These are phyloP conservation scores for Fistulinella cinereoalba DNA, from an alignment of 1,284 basidiomycete genomes.

Conservation along the genomic window DNA sequence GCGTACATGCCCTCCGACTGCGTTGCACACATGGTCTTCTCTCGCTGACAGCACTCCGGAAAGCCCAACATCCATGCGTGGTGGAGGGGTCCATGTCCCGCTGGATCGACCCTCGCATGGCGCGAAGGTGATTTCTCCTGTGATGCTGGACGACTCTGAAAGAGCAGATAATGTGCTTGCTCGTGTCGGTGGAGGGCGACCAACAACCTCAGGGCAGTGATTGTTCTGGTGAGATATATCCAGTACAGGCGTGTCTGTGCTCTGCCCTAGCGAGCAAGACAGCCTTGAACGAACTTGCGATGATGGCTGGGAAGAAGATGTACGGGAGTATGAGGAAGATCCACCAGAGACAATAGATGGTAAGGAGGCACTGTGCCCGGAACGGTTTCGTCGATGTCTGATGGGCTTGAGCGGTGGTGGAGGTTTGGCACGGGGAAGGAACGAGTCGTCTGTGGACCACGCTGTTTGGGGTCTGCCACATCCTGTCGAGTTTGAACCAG, in stretches of 20 bases:
- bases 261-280: neutral
- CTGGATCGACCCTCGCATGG: neutral
- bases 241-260: neutral
- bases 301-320: neutral
- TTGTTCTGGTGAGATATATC: neutral
- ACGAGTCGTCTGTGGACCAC: conserved; percentile 19
- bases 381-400: conserved; percentile 11
- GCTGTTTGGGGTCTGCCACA: neutral
- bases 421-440: conserved; percentile 22
- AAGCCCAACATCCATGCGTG: conserved; percentile 12
- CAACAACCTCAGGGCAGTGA: neutral
- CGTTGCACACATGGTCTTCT: neutral
- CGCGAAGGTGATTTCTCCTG: neutral
- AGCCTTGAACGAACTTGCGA: neutral
- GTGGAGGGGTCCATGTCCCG: neutral
- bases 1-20: neutral
- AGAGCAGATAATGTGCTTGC: neutral
- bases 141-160: conserved; percentile 5
- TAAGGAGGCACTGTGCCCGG: neutral
- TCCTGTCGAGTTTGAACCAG: neutral
- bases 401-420: conserved; percentile 12
- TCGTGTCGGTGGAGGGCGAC: neutral
- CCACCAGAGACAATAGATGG: neutral
- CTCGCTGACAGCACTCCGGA: neutral
- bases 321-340: neutral